Conservation (phyloP, 768 basidiomycete species). For the Panus rudis region DNA sequence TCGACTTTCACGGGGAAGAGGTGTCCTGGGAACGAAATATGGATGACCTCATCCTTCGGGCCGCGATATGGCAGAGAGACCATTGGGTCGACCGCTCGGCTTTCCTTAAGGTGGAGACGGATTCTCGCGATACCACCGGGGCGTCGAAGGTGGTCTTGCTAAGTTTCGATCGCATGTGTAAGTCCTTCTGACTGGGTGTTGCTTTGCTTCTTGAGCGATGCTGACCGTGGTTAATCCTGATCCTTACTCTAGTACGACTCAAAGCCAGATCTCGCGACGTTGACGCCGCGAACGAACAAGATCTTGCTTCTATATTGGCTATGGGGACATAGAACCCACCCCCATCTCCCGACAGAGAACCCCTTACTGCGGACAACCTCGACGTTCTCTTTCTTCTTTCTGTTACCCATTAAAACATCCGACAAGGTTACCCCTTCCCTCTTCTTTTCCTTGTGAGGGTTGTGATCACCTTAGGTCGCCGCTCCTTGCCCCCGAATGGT, state of each 20-base stretch:
- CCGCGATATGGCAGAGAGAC: constrained; percentile 88
- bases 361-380: neutral
- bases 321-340: constrained; percentile 17
- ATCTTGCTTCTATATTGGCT: constrained; percentile 65
- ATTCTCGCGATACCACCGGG: constrained; percentile 29
- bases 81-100: constrained; percentile 85
- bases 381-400: neutral
- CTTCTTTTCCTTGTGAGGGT: no score
- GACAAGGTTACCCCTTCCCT: neutral
- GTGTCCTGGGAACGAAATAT: constrained; percentile 61
- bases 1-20: constrained; percentile 54
- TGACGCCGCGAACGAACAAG: constrained; percentile 79
- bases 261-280: constrained; percentile 86
- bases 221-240: constrained; percentile 9
- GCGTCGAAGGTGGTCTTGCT: constrained; percentile 83
- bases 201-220: neutral
- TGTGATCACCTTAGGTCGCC: no score
- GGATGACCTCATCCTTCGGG: constrained; percentile 93
- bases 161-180: constrained; percentile 88
- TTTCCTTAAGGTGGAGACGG: constrained; percentile 45
- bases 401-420: neutral
- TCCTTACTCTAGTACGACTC: constrained; percentile 59
- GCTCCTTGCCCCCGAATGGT: no score
- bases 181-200: constrained; percentile 27
- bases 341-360: neutral